Conservation (phyloP, 2,329 filamentous ascomycete species). For the Penicillium psychrosexuale region DNA sequence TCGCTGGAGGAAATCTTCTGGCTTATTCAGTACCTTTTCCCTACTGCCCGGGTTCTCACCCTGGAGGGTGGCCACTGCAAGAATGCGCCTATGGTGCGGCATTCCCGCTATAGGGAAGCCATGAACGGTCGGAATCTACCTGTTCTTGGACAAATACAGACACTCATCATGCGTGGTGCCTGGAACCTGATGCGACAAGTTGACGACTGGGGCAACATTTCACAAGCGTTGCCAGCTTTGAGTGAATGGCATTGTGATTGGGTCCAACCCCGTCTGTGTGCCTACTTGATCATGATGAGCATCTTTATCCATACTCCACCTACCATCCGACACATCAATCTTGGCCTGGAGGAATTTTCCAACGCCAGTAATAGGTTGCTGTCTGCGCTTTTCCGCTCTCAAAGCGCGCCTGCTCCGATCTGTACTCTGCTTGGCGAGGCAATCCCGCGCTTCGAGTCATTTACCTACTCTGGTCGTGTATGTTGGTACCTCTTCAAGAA, state of each 20-base stretch:
- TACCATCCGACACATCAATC: conserved; percentile 60
- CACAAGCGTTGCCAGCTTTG: conserved; percentile 62
- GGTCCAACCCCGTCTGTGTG: conserved; percentile 71
- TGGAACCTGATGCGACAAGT: conserved; percentile 70
- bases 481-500: conserved; percentile 67
- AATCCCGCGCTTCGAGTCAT: conserved; percentile 61
- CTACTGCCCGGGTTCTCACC: conserved; percentile 63
- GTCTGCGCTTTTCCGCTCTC: conserved; percentile 34
- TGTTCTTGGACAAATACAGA: conserved; percentile 57
- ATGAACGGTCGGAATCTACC: conserved; percentile 34
- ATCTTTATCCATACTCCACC: conserved; percentile 59
- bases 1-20: conserved; percentile 67
- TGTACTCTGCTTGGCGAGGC: conserved; percentile 62
- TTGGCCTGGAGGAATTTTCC: conserved; percentile 71
- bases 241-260: conserved; percentile 54
- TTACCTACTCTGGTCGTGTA: conserved; percentile 69
- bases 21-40: conserved; percentile 59
- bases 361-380: conserved; percentile 55
- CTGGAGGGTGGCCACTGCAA: conserved; percentile 74
- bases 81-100: conserved; percentile 66
- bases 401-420: conserved; percentile 59
- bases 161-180: conserved; percentile 69
- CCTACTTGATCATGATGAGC: conserved; percentile 65
- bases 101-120: conserved; percentile 42
- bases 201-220: conserved; percentile 61